These are phyloP conservation scores for Tetradesmus obliquus DNA, from an alignment of 139 green algal genomes.

Conservation along the genomic window DNA sequence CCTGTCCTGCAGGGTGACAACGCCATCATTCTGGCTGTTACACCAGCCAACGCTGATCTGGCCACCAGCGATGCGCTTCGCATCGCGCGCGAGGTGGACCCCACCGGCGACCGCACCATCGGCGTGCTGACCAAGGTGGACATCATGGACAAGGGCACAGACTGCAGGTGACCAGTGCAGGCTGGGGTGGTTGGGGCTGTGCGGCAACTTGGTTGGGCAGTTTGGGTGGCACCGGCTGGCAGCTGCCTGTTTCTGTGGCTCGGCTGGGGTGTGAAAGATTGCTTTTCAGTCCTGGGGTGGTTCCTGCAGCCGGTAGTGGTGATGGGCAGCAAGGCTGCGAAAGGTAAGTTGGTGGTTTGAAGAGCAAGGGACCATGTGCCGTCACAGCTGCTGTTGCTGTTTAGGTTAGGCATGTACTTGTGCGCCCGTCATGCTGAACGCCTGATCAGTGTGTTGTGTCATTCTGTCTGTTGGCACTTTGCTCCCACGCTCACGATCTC, in stretches of 20 bases:
- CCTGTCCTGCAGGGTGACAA: constrained; percentile 77
- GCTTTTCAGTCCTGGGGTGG: too few relatives aligned
- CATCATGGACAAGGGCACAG: constrained; percentile 99
- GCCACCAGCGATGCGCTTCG: constrained; percentile 95
- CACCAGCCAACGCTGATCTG: constrained; percentile 96
- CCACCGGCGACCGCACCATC: constrained; percentile 63
- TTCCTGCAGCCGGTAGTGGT: background rate
- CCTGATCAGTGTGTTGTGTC: background rate
- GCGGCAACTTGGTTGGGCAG: background rate
- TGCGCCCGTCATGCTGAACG: too few relatives aligned
- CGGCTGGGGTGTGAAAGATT: background rate
- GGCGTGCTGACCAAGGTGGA: constrained; percentile 97
- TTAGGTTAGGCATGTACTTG: background rate
- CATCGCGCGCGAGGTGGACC: constrained; percentile 91
- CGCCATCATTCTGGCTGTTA: constrained; percentile 96
- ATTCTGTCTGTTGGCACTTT: background rate
- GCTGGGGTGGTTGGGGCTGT: background rate
- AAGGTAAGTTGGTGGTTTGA: background rate
- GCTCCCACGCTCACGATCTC: background rate
- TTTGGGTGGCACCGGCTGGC: background rate
- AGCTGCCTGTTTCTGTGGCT: background rate
- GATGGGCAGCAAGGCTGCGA: background rate
- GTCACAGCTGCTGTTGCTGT: background rate
- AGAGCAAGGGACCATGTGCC: background rate
- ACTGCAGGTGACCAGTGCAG: constrained; percentile 60